A percentile compares a stretch with the other conserved stretches of the same genome.
Conservation (phyloP, 2,329 filamentous ascomycete genomes). For the Calonectria pteridis region DNA sequence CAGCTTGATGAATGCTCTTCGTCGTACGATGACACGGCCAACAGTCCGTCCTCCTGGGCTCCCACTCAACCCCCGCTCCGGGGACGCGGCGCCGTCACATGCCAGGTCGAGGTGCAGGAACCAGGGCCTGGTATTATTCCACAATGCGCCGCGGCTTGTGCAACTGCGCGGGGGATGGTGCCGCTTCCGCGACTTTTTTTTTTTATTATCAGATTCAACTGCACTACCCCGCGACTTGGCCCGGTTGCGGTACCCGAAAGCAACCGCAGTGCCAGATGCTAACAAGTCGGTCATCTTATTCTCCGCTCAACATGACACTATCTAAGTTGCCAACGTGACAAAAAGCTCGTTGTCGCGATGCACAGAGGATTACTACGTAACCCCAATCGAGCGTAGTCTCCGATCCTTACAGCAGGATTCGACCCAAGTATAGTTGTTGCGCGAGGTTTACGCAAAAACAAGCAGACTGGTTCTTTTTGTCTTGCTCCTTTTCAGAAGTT, state of each 20-base stretch:
- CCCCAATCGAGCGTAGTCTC: neutral
- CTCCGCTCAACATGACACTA: neutral
- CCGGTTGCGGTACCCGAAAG: neutral
- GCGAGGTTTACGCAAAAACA: neutral
- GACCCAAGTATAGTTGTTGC: neutral
- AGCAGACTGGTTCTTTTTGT: neutral
- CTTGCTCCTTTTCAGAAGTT: neutral
- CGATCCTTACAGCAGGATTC: neutral
- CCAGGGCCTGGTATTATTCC: neutral
- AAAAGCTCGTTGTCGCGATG: neutral
- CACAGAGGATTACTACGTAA: neutral
- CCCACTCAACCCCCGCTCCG: neutral
- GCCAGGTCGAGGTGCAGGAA: neutral
- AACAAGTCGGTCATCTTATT: neutral
- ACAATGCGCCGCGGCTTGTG: neutral
- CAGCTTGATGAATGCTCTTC: neutral
- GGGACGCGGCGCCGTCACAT: conserved; percentile 3
- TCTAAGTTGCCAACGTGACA: neutral
- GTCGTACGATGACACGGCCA: conserved; percentile 2
- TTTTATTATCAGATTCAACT: neutral
- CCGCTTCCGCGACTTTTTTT: neutral
- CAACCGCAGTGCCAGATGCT: neutral
- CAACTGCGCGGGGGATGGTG: neutral
- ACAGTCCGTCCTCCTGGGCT: neutral
- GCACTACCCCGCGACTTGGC: neutral